Evolutionary conservation across 306 rosid genomes (phyloP).

Genomic region (Casuarina equisetifolia): DNA sequence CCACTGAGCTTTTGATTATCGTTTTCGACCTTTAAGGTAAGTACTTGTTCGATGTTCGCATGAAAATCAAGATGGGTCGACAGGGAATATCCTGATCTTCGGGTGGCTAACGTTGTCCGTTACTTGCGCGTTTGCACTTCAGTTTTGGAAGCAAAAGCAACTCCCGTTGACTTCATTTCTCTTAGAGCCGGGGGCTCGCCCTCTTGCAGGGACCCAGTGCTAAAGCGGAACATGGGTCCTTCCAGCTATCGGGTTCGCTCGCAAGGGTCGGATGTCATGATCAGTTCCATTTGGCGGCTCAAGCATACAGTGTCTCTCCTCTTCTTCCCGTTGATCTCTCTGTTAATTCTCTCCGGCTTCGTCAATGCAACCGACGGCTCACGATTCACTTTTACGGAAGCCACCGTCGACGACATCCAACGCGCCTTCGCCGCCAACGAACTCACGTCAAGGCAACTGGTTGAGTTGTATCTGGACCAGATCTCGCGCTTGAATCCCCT

Average conservation of each 20-base stretch:
- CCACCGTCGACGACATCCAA: conserved; percentile 53
- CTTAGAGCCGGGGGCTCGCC: too few species aligned
- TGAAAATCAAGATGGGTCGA: too few species aligned
- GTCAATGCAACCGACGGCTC: conserved; percentile 21
- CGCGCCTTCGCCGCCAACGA: conserved; percentile 38
- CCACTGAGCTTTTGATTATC: background rate
- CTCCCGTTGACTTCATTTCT: too few species aligned
- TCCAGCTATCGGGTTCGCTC: background rate
- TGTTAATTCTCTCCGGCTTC: background rate
- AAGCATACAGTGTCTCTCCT: too few species aligned
- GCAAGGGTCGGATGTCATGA: background rate
- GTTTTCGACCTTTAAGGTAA: background rate
- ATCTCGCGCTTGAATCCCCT: conserved; percentile 49
- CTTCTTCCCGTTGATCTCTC: too few species aligned
- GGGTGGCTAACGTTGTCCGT: background rate
- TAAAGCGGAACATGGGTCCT: too few species aligned
- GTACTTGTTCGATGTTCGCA: background rate
- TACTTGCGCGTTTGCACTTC: background rate
- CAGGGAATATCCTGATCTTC: too few species aligned
- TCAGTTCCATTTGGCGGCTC: too few species aligned
- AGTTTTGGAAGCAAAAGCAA: too few species aligned
- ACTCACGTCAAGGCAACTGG: conserved; percentile 51
- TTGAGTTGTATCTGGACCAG: conserved; percentile 42
- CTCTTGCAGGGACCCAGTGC: too few species aligned
- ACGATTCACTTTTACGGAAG: conserved; percentile 38